Base-by-base conservation (phyloP, 371 early-diverging fungal species). In the Apophysomyces ossiformis region DNA sequence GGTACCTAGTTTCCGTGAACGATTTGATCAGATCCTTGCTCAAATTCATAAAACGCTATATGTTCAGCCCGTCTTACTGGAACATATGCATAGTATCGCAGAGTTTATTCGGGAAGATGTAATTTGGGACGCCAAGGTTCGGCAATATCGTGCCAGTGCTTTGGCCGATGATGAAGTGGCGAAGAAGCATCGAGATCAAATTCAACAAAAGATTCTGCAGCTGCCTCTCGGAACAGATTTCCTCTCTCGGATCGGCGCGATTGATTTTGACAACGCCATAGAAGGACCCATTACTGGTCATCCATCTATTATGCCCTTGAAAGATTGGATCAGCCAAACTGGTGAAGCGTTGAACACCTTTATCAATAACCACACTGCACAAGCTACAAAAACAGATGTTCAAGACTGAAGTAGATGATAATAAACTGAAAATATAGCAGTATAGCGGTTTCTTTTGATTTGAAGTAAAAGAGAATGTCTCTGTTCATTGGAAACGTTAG, bases 201-300 rank as follows among this genome's bases (percentile, higher is more conserved):
- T 78, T 21, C 58, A 71, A 2, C 58, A 72, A 54, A 73, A 71
- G 62, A 50, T 78, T 2, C 37, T 71, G 43, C 75, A 75, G 36
- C 26, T 75, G 32, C 78, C 78, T 1, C 63, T 78, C 5, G 78
- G 78, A 3, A 37, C 46, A 1, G 73, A 75, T 37, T 78, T 73
- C 46, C 60, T 67, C 5, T 39, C 63, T 32, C 65, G 77, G 4
- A 77, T 77, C 4, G 65, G 62, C 18, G 39, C 44, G 9, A 61
- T 77, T 37, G 68, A 67, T 37, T 77, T 77, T 65, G 56, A 68
- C 7, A 41, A 64, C 1, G 74, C 77, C 15, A 54, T 77, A 15
- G 37, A 71, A 2, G 77, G 77, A 0, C 57, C 65, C 18, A 66
- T 77, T 15, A 11, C 8, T 4, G 56, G 47, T 5, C 70, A 77